Percentiles rank a stretch among this genome's conserved stretches.
Evolutionary conservation across 2,329 filamentous ascomycete genomes (phyloP).

Genomic region (Fusarium sulawesiense): DNA sequence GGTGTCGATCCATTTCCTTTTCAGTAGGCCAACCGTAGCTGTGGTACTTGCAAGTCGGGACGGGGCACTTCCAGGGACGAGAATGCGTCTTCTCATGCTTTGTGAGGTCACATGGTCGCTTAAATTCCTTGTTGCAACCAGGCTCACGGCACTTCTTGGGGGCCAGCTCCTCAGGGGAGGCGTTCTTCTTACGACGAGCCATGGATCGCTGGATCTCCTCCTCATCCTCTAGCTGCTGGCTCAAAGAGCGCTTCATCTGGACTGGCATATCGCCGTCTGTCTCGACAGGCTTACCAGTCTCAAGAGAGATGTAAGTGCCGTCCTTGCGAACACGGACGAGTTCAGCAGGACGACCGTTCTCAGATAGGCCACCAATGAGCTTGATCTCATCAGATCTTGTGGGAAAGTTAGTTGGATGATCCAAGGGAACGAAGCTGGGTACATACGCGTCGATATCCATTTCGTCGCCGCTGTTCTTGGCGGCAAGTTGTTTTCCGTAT

Average conservation of each 20-base stretch:
- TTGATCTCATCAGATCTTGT: conserved; percentile 73
- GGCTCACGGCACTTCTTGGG: conserved; percentile 80
- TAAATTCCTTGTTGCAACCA: conserved; percentile 91
- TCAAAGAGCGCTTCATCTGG: conserved; percentile 73
- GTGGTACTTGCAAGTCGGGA: conserved; percentile 87
- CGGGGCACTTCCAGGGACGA: conserved; percentile 92
- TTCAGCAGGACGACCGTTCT: conserved; percentile 85
- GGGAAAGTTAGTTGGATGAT: conserved; percentile 46
- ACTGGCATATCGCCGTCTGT: conserved; percentile 62
- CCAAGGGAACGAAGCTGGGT: conserved; percentile 48
- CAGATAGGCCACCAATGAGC: conserved; percentile 82
- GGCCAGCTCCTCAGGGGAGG: conserved; percentile 83
- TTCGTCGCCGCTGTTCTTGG: conserved; percentile 71
- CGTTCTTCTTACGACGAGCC: conserved; percentile 95
- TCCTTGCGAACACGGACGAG: conserved; percentile 85
- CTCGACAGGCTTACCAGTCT: conserved; percentile 74
- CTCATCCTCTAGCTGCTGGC: conserved; percentile 78
- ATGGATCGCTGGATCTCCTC: conserved; percentile 90
- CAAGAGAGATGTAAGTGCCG: conserved; percentile 82
- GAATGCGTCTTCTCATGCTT: conserved; percentile 99
- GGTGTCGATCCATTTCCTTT: conserved; percentile 95
- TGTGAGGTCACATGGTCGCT: conserved; percentile 94
- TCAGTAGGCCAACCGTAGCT: conserved; percentile 94
- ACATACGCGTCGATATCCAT: conserved; percentile 71
- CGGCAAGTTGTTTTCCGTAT: conserved; percentile 86